Base-by-base conservation (phyloP, 352 stramenopile genomes). In the Blastocystis sp. region DNA sequence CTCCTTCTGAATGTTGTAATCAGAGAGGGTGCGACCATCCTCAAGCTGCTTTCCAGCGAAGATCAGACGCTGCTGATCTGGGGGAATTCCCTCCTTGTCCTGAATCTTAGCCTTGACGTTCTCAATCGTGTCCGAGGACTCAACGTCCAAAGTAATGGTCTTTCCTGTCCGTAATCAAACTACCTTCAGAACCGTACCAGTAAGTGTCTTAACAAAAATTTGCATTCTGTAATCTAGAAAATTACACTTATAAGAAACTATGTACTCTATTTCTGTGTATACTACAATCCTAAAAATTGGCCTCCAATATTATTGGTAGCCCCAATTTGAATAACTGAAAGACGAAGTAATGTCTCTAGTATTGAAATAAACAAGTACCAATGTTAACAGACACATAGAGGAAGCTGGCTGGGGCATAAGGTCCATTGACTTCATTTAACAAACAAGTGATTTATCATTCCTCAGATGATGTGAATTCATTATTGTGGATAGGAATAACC, bases 221-320 rank as follows among this genome's bases (percentile, higher is more conserved):
- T 80, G 69, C 69, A 80, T 80, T 89, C 88, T 29, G 88, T 95
- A 56, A 96, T 99, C 96, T 92, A 99, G 97, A 89, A 99, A 98
- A 94, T 99, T 99, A 88, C 95, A 92, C 94, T 99, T 99, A 88
- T 99, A 96, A 92, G 98, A 98, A 91, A 98, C 95, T 93, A 98
- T 98, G 87, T 94, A 46, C 39, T 46, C 39, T 46, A 2, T 46
- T 46, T 46, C 9, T 46, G 39, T 9, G 27, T 69, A 24, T 9
- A 32, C 59, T 39, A 46, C 42, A 6, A 35, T 32, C 59, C 24
- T 35, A 63, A 63, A 63, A 63, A 35, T 11, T 11, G 29, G 29
- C 6, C 56, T 6, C 56, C n/a, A 35, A 63, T 12, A 27, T 63
- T 27, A 63, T 63, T 63, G 56, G 56, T 35, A 9, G 56, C 56